Evolutionary conservation across 257 asterid genomes (phyloP), one percentile per base, ranked within the genome.

Genomic region (Gardenia jasminoides): DNA sequence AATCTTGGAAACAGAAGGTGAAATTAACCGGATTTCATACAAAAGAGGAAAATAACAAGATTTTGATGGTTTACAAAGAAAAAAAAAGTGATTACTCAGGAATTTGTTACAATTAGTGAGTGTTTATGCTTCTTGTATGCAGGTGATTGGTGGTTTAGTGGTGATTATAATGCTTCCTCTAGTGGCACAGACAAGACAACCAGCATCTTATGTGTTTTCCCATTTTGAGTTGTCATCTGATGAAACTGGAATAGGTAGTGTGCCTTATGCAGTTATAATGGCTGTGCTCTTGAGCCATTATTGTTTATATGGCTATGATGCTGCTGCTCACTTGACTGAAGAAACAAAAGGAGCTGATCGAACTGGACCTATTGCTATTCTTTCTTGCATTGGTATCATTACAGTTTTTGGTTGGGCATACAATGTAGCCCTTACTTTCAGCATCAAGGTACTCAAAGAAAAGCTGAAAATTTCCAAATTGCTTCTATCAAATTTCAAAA

Each of bases 271-370:
- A 2, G 84, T 80, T 31, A 58, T 88, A 66, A 77, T 88, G 7
- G 31, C 90, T 47, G 81, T 86, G 65, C 83, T 86, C 0, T 80
- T 84, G 74, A 84, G 89, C 52, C 83, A 84, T 71, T 88, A 84
- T 66, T 84, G 86, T 58, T 85, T 86, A 0, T 86, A 83, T 48
- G 90, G 89, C 28, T 88, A 86, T 17, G 92, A 88, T 74, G 83
- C 89, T 24, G 91, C 90, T 0, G 89, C 91, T 44, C 90, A 86
- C 75, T 67, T 88, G 26, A 86, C 88, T 44, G 90, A 89, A 62
- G 91, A 85, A 85, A 89, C 92, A 2, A 84, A 82, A 73, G 92
- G 76, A 10, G 86, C 91, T 4, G 89, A 89, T 10, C 84, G 83
- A 78, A 84, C 81, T 75, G 91, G 92, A 9, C 92, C 89, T 5